Base-by-base conservation (phyloP, 257 asterid species). In the Lycium barbarum region DNA sequence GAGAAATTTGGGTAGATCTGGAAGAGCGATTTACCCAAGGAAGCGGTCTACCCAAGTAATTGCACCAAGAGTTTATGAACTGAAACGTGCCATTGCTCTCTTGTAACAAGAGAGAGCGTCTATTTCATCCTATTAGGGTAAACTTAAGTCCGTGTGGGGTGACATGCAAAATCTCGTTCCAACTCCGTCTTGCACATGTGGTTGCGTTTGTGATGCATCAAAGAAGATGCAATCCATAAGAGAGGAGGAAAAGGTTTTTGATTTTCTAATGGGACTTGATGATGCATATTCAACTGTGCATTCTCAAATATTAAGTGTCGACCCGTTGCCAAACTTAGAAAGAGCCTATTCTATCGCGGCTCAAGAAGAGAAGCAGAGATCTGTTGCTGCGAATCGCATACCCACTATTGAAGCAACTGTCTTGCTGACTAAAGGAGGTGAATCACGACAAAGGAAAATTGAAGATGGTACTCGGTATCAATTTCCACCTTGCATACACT, bases 351-450 rank as follows among this genome's bases (percentile, higher is more conserved):
- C 73, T 17, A 80, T 15, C 14, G 18, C 12, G 2, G 0, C 36
- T 8, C 55, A 80, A 80, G 84, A 83, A 58, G 57, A 80, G 26
- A 80, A 59, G 0, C 17, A 59, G 51, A 70, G 43, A 70, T 70
- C 7, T 67, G 49, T 14, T 67, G 6, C 6, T 17, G 10, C 13
- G 6, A 67, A 45, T 2, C 7, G 0, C 76, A 67, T 38, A 36
- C 11, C 49, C 76, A 35, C 51, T 2, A 36, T 67, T 35, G 13
- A 67, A 36, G 49, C 22, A 67, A 14, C 6, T 36, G 12, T 6
- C 13, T 36, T 36, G 76, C 6, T 67, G 51, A 15, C 12, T 35
- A 36, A 8, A 67, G 12, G 12, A 0, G 12, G 45, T 14, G 22
- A 67, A 35, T 66, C 0, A 6, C 10, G 45, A 33, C 5, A 66